Percentiles rank a stretch among this genome's conserved stretches.
Evolutionary conservation across 2,329 filamentous ascomycete genomes (phyloP).

Genomic region (Ceratocystis cacaofunesta): DNA sequence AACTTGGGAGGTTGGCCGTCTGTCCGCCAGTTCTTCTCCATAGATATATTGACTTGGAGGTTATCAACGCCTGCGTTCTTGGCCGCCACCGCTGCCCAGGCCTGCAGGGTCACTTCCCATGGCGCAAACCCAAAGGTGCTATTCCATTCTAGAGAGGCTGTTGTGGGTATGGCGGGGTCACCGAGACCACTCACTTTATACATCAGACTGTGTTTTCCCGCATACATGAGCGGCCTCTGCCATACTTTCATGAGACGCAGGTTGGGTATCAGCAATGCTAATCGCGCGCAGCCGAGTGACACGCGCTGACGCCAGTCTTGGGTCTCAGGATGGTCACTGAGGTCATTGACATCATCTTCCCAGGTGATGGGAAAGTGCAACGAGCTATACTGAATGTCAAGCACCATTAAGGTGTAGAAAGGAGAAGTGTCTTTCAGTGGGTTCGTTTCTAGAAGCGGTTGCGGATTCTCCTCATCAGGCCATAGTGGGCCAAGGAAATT

Average conservation of each 20-base stretch:
- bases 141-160: constrained; percentile 17
- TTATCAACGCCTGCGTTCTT: constrained; percentile 8
- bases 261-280: constrained; percentile 19
- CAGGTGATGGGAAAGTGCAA: constrained; percentile 19
- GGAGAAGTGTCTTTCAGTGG: neutral
- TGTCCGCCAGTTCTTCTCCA: neutral
- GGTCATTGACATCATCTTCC: constrained; percentile 18
- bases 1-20: constrained; percentile 10
- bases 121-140: constrained; percentile 20
- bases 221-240: constrained; percentile 21
- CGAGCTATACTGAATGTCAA: constrained; percentile 19
- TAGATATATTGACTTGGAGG: neutral
- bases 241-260: constrained; percentile 18
- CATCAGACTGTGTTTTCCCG: constrained; percentile 19
- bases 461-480: constrained; percentile 17
- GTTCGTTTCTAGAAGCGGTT: constrained; percentile 13
- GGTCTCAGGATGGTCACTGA: constrained; percentile 18
- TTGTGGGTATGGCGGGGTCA: neutral
- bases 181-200: constrained; percentile 14
- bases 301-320: constrained; percentile 19
- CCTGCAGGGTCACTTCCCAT: constrained; percentile 19
- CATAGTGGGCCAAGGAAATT: constrained; percentile 19
- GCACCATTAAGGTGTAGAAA: constrained; percentile 15
- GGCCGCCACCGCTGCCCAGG: constrained; percentile 19
- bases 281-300: constrained; percentile 19